Evolutionary conservation across 805 yeast species (phyloP), one percentile per base, ranked within the genome.

Genomic region (Candida maesae): DNA sequence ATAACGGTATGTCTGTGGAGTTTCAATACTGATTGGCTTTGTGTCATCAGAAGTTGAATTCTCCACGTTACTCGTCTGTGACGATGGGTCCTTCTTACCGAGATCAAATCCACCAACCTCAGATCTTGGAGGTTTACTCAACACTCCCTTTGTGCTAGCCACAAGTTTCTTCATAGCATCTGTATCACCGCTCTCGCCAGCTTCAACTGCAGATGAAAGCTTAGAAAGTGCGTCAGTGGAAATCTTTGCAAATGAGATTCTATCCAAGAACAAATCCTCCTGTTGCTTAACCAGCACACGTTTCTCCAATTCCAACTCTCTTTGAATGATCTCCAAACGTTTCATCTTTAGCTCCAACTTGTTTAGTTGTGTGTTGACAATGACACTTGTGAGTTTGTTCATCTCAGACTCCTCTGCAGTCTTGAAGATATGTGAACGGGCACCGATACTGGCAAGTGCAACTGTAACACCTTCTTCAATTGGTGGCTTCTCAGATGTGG

Each of bases 401-500:
- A 80, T 78, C 56, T 83, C 88, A 45, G 89, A 69, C 55, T 87
- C 96, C 60, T 86, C 95, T 56, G 77, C 80, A 5, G 80, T 77
- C 15, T 91, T 86, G 63, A 87, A 84, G 16, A 84, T 72, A 56
- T 85, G 88, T 19, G 93, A 73, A 46, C 93, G 74, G 2, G 88
- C 81, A 3, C 93, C 95, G 28, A 84, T 15, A 3, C 42, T 32
- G 4, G 49, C 45, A 17, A 48, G 26, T 10, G 52, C 52, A 6
- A 41, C 41, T 9, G 41, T 30, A 2, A 42, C 42, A 19, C 42
- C 52, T 17, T 48, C 52, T 19, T 35, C 37, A 11, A 47, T 65
- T 10, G 84, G 67, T 3, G 95, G 90, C 1, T 36, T 21, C 42
- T 23, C 35, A 5, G 14, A 26, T 6, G 26, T 11, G 11, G 11